These are phyloP conservation scores for Ustilago hordei DNA, from an alignment of 1,284 basidiomycete genomes.

Conservation along the genomic window DNA sequence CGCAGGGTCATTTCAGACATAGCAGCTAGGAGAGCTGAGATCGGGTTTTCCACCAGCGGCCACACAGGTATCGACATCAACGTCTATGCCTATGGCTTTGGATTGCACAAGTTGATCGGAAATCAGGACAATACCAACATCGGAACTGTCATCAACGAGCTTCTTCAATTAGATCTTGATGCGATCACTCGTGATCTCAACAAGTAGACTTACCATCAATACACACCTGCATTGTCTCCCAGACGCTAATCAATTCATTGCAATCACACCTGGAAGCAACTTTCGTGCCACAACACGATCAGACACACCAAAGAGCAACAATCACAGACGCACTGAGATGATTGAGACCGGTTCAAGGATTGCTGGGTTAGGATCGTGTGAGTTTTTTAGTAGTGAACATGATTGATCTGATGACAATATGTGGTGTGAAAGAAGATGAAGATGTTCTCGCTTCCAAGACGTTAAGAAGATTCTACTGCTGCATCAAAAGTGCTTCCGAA, in stretches of 20 bases:
- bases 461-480: conserved; percentile 2
- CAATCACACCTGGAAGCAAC: background rate
- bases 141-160: conserved; percentile 55
- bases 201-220: background rate
- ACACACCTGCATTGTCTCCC: background rate
- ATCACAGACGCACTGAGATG: background rate
- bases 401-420: conserved; percentile 18
- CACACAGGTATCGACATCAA: conserved; percentile 71
- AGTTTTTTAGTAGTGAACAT: conserved; percentile 8
- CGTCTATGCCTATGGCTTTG: conserved; percentile 68
- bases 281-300: background rate
- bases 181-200: conserved; percentile 50
- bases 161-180: conserved; percentile 59
- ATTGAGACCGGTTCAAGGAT: conserved; percentile 30
- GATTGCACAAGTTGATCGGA: conserved; percentile 59
- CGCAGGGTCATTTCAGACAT: conserved; percentile 49
- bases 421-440: conserved; percentile 2
- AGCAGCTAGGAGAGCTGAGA: conserved; percentile 66
- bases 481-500: conserved; percentile 4
- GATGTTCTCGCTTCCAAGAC: background rate
- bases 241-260: background rate
- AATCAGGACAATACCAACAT: conserved; percentile 70
- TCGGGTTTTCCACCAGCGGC: conserved; percentile 70
- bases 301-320: background rate
- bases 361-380: conserved; percentile 16